Conservation (phyloP, 805 yeast genomes). For the Ogataea thermomethanolica region DNA sequence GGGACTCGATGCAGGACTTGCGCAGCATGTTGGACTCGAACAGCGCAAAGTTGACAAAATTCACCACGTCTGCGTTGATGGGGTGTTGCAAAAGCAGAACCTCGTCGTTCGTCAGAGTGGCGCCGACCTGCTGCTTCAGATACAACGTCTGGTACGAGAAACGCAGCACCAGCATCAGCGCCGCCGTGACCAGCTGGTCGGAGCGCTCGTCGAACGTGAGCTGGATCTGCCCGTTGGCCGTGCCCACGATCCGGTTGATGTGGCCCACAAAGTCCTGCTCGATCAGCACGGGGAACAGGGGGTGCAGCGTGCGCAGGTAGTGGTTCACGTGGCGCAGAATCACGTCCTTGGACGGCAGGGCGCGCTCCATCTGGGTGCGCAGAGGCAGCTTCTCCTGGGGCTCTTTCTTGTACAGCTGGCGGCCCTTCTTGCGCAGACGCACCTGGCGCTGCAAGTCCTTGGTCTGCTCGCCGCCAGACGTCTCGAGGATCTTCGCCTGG, state of each 20-base stretch:
- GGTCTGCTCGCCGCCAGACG: not conserved
- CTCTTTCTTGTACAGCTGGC: not conserved
- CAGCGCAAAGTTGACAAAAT: constrained; percentile 38
- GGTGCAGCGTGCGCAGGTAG: constrained; percentile 40
- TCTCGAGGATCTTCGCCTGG: not conserved
- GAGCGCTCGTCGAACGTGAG: constrained; percentile 15
- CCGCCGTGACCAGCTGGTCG: constrained; percentile 25
- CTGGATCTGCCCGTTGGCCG: constrained; percentile 2
- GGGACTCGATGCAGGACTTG: constrained; percentile 37
- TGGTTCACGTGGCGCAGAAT: constrained; percentile 37
- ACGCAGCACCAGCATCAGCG: constrained; percentile 28
- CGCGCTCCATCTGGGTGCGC: constrained; percentile 10
- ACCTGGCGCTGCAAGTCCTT: constrained; percentile 7
- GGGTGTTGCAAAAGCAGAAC: constrained; percentile 34
- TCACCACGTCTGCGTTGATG: constrained; percentile 37
- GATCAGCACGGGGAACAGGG: constrained; percentile 46
- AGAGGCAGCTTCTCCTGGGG: constrained; percentile 5
- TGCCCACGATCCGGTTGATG: constrained; percentile 33
- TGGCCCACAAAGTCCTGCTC: constrained; percentile 35
- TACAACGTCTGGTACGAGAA: constrained; percentile 26
- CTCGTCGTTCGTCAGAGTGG: constrained; percentile 20
- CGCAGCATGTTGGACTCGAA: constrained; percentile 38
- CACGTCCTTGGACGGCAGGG: constrained; percentile 31
- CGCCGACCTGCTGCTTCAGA: constrained; percentile 16
- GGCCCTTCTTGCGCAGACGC: constrained; percentile 4